Percentiles rank a stretch among this genome's conserved stretches.
These are phyloP conservation scores for Triadica sebifera DNA, from an alignment of 345 rosid genomes.

Conservation along the genomic window DNA sequence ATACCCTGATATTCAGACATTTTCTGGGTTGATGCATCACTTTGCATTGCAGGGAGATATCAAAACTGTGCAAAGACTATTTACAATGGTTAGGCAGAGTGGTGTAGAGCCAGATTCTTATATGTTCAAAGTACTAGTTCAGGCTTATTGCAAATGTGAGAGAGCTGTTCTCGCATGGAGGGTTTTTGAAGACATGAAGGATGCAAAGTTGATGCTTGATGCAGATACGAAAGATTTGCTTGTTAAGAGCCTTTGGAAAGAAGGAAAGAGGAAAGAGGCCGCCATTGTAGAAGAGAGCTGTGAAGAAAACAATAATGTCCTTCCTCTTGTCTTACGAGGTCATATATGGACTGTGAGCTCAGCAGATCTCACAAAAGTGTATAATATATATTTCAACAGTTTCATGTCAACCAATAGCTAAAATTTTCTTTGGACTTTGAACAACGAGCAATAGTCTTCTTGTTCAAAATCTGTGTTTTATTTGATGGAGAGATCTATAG, in stretches of 20 bases:
- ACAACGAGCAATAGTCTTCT: neutral
- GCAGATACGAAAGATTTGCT: slow-evolving; percentile 69
- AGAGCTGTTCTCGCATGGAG: slow-evolving; percentile 81
- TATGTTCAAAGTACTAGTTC: slow-evolving; percentile 66
- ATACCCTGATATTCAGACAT: slow-evolving; percentile 76
- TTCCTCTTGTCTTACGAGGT: slow-evolving; percentile 57
- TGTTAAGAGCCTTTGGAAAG: slow-evolving; percentile 84
- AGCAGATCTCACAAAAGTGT: slow-evolving; percentile 53
- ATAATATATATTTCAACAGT: slow-evolving; percentile 52
- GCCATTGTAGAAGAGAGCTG: slow-evolving; percentile 64
- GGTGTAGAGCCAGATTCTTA: slow-evolving; percentile 68
- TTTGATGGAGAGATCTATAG: no score
- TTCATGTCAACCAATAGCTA: slow-evolving; percentile 24
- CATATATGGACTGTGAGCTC: slow-evolving; percentile 80
- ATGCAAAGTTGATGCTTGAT: slow-evolving; percentile 56
- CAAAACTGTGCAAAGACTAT: slow-evolving; percentile 66
- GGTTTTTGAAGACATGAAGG: slow-evolving; percentile 72
- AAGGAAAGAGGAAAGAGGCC: slow-evolving; percentile 88
- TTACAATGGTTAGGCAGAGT: slow-evolving; percentile 67
- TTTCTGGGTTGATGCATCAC: slow-evolving; percentile 78
- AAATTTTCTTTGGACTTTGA: slow-evolving; percentile 4
- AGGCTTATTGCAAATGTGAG: slow-evolving; percentile 74
- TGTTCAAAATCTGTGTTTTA: neutral
- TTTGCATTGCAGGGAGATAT: slow-evolving; percentile 74
- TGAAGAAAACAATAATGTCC: slow-evolving; percentile 2